phyloP scores from a whole-genome alignment of 305 asterid genomes.

The Fraxinus ornus region DNA sequence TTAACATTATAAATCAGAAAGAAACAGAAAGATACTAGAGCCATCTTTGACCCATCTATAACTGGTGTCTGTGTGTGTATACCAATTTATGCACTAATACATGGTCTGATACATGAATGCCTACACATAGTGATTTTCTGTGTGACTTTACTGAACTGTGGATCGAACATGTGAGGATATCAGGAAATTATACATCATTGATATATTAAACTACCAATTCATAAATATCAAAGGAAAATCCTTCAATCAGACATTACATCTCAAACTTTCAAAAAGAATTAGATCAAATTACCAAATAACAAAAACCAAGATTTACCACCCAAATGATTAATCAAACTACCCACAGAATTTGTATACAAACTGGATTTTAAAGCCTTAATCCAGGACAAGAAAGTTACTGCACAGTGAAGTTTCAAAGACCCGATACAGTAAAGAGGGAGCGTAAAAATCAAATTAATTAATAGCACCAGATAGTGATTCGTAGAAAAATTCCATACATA shows the following conservation, averaged over 20 bases:
- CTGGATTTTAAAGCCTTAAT: not conserved
- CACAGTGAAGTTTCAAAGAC: conserved; percentile 15
- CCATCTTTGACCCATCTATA: not conserved
- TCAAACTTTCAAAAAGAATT: not conserved
- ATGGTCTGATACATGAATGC: not conserved
- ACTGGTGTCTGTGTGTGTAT: not conserved
- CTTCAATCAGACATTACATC: not conserved
- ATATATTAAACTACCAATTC: conserved; percentile 5
- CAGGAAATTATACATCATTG: not conserved
- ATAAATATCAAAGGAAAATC: not conserved
- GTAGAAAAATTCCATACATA: not conserved
- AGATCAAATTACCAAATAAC: conserved; percentile 3
- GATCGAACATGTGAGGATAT: not conserved
- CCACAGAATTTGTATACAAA: not conserved
- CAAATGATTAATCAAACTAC: conserved; percentile 5
- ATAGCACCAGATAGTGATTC: not conserved
- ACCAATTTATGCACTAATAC: conserved; percentile 4
- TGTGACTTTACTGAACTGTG: not conserved
- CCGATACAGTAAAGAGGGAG: not conserved
- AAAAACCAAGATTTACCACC: conserved; percentile 12
- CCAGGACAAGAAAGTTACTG: not conserved
- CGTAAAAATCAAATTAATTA: not conserved
- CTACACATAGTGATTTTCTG: not conserved
- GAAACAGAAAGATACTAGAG: not conserved
- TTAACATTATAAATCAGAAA: not conserved